phyloP scores from a whole-genome alignment of 306 rosid species.

The Trifolium dubium region DNA sequence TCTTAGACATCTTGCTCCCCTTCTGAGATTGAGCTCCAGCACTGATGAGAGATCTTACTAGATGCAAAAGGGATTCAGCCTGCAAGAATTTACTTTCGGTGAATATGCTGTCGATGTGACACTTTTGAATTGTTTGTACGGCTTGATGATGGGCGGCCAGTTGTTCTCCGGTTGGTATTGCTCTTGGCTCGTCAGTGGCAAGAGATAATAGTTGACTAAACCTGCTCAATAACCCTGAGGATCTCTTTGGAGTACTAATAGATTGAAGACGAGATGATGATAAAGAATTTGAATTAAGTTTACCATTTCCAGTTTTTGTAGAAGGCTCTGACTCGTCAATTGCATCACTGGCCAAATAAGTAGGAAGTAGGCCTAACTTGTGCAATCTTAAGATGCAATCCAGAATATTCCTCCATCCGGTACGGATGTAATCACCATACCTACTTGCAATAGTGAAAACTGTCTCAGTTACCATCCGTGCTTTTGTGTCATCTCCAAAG shows the following conservation, averaged over 20 bases:
- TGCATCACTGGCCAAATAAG: slow-evolving; percentile 96
- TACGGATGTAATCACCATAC: slow-evolving; percentile 91
- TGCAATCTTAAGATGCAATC: slow-evolving; percentile 92
- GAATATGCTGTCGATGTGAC: slow-evolving; percentile 92
- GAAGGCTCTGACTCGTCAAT: slow-evolving; percentile 85
- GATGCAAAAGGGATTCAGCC: slow-evolving; percentile 92
- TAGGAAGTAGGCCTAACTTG: slow-evolving; percentile 97
- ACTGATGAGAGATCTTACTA: slow-evolving; percentile 86
- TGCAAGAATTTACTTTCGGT: slow-evolving; percentile 94
- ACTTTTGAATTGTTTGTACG: slow-evolving; percentile 85
- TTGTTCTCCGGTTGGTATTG: slow-evolving; percentile 96
- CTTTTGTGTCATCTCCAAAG: slow-evolving; percentile 93
- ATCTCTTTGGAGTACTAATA: slow-evolving; percentile 88
- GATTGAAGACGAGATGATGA: slow-evolving; percentile 79
- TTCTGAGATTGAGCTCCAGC: slow-evolving; percentile 93
- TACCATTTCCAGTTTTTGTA: slow-evolving; percentile 74
- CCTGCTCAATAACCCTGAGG: slow-evolving; percentile 96
- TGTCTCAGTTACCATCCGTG: slow-evolving; percentile 92
- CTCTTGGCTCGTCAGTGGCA: slow-evolving; percentile 92
- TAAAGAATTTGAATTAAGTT: slow-evolving; percentile 72
- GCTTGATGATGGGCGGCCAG: slow-evolving; percentile 97
- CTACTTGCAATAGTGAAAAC: slow-evolving; percentile 93
- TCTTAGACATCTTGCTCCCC: slow-evolving; percentile 80
- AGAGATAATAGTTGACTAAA: slow-evolving; percentile 97
- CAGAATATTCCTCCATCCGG: slow-evolving; percentile 98